Percentiles rank a stretch among this genome's conserved stretches.
These are phyloP conservation scores for Erysiphe neolycopersici DNA, from an alignment of 2,329 filamentous ascomycete species.

Conservation along the genomic window DNA sequence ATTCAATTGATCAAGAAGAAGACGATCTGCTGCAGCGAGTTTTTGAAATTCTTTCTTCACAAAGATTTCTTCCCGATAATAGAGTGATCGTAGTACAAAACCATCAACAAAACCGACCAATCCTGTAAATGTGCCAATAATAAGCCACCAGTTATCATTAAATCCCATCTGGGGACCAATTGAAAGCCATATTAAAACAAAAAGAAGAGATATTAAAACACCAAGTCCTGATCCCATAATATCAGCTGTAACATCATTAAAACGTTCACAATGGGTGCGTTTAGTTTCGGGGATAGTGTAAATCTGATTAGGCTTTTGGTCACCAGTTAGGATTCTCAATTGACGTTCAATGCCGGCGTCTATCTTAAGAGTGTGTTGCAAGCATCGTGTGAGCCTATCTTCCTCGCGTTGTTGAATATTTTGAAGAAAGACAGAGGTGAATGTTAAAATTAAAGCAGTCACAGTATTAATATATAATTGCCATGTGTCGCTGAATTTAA, in stretches of 20 bases:
- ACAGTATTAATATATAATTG: constrained; percentile 20
- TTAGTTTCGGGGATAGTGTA: constrained; percentile 13
- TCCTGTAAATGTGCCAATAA: constrained; percentile 22
- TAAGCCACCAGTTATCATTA: constrained; percentile 20
- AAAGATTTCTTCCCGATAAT: constrained; percentile 9
- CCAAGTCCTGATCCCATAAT: constrained; percentile 18
- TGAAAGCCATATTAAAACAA: constrained; percentile 16
- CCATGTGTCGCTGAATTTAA: constrained; percentile 14
- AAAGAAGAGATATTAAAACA: constrained; percentile 15
- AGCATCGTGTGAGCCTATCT: constrained; percentile 12
- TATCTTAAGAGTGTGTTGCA: constrained; percentile 14
- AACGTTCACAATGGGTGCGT: constrained; percentile 14
- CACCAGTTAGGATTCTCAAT: constrained; percentile 14
- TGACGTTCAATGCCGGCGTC: constrained; percentile 15
- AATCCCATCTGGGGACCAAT: constrained; percentile 17
- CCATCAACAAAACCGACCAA: constrained; percentile 19
- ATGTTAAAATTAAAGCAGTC: constrained; percentile 18
- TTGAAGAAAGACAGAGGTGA: constrained; percentile 16
- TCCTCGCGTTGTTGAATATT: constrained; percentile 17
- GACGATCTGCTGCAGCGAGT: constrained; percentile 6
- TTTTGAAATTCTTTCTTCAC: constrained; percentile 8
- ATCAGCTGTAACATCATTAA: constrained; percentile 18
- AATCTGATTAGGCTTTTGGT: constrained; percentile 13
- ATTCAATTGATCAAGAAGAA: constrained; percentile 4
- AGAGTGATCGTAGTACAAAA: constrained; percentile 20